phyloP scores from a whole-genome alignment of 257 asterid genomes.

The Misopates orontium region DNA sequence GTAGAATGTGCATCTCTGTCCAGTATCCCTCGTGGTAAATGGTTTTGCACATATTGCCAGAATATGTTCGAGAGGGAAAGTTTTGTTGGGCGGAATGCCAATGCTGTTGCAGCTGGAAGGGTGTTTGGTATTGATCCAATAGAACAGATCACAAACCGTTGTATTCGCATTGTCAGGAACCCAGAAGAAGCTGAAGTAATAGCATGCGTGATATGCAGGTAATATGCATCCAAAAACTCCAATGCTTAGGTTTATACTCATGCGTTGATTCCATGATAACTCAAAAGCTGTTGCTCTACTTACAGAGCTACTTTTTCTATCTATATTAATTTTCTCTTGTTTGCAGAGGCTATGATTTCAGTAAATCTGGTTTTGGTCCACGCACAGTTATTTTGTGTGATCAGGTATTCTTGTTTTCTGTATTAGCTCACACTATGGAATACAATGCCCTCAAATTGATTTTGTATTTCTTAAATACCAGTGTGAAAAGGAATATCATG shows the following conservation, averaged over 20 bases:
- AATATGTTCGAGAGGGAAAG: slow-evolving; percentile 86
- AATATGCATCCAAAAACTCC: slow-evolving; percentile 17
- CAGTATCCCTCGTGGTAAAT: slow-evolving; percentile 82
- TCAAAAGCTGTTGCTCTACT: slow-evolving; percentile 13
- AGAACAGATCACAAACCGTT: slow-evolving; percentile 79
- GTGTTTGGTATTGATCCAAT: slow-evolving; percentile 69
- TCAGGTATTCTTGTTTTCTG: slow-evolving; percentile 64
- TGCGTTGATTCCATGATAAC: slow-evolving; percentile 1
- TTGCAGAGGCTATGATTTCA: slow-evolving; percentile 90
- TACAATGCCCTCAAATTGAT: slow-evolving; percentile 24
- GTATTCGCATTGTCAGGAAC: slow-evolving; percentile 78
- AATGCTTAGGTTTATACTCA: slow-evolving; percentile 1
- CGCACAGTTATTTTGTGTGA: slow-evolving; percentile 96
- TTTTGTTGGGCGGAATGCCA: slow-evolving; percentile 68
- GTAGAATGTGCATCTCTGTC: slow-evolving; percentile 88
- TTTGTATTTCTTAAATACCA: slow-evolving; percentile 31
- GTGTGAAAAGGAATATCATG: slow-evolving; percentile 99
- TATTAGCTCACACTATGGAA: slow-evolving; percentile 16
- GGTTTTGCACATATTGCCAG: slow-evolving; percentile 96
- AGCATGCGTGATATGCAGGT: slow-evolving; percentile 99
- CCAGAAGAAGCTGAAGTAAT: slow-evolving; percentile 93
- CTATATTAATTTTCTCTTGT: neutral
- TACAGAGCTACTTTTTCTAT: slow-evolving; percentile 16
- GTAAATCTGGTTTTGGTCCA: slow-evolving; percentile 99
- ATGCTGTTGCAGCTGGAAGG: slow-evolving; percentile 96